Base-by-base conservation (phyloP, 768 basidiomycete genomes). In the Phylloporus scabripes region DNA sequence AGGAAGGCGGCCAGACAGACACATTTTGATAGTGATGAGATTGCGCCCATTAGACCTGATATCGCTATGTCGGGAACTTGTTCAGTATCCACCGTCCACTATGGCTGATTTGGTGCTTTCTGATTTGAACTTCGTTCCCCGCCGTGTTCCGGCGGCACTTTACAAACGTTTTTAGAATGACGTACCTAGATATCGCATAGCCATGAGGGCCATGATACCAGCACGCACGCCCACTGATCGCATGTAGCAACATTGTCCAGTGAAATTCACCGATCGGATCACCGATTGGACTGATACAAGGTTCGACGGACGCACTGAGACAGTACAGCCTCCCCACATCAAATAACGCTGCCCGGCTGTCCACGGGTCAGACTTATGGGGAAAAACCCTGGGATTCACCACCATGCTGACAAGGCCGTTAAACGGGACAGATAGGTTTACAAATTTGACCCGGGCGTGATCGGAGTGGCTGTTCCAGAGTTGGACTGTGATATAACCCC, bases 391-490 rank as follows among this genome's bases (percentile, higher is more conserved):
- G 7, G 32, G 12, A 21, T 21, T 18, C 36, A 23, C 38, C 38
- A 24, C 24, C 8, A 28, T 28, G 7, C 26, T 28, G 2, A 3
- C 26, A 28, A 28, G 26, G 26, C 15, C 15, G 7, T 33, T 23
- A n/a, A 26, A 20, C 34, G 10, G 12, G 9, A 15, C 38, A 24
- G n/a, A 33, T 9, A 5, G 28, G 4, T 15, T 50, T 18, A 61
- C 41, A 44, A 43, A 42, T 45, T 48, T 37, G 46, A 23, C 23
- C 5, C 41, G 14, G 60, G 42, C 11, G 45, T 57, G 24, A 61
- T 53, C 29, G 81, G 77, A 7, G 78, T 81, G 21, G 66, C 68
- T 15, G 73, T 65, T 18, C 80, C 80, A 34, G 81, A 79, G 46
- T 64, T 61, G 21, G 75, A 60, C 34, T 65, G 66, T 7, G 74